phyloP scores from a whole-genome alignment of 2,329 filamentous ascomycete species.

The Graphium sp. region DNA sequence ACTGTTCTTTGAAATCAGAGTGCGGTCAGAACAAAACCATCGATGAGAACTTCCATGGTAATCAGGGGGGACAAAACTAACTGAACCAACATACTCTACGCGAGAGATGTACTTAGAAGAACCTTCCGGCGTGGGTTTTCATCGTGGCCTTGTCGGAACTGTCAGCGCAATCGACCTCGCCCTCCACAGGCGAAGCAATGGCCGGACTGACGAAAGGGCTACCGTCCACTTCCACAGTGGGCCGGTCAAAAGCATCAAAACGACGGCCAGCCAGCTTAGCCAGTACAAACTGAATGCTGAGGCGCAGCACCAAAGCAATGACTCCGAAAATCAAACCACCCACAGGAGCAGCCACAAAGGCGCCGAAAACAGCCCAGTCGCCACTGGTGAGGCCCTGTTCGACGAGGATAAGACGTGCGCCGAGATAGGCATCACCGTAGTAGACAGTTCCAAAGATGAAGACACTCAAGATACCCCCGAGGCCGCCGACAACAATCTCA shows the following conservation, averaged over 20 bases:
- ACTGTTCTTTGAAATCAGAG: too few relatives aligned
- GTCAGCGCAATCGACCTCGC: constrained; percentile 10
- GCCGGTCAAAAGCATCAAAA: constrained; percentile 36
- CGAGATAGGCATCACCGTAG: constrained; percentile 47
- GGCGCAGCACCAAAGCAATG: constrained; percentile 40
- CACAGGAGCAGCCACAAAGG: constrained; percentile 64
- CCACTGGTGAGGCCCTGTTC: constrained; percentile 57
- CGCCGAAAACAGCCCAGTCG: constrained; percentile 72
- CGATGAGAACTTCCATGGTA: constrained; percentile 16
- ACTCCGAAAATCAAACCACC: constrained; percentile 59
- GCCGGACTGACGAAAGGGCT: constrained; percentile 1
- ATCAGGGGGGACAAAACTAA: constrained; percentile 14
- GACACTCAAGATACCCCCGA: constrained; percentile 63
- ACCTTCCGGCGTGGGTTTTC: constrained; percentile 28
- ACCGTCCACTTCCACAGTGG: background rate
- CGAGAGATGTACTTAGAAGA: constrained; percentile 22
- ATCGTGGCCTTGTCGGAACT: constrained; percentile 15
- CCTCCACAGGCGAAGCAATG: constrained; percentile 7
- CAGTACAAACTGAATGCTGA: constrained; percentile 38
- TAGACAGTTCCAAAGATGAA: constrained; percentile 72
- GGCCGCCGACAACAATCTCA: constrained; percentile 61
- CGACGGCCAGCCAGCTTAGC: constrained; percentile 40
- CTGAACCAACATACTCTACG: constrained; percentile 1
- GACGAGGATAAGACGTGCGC: constrained; percentile 52
- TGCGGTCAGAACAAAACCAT: too few relatives aligned